These are phyloP conservation scores for Sugiyamaella japonica DNA, from an alignment of 1,139 yeast species.

Conservation along the genomic window DNA sequence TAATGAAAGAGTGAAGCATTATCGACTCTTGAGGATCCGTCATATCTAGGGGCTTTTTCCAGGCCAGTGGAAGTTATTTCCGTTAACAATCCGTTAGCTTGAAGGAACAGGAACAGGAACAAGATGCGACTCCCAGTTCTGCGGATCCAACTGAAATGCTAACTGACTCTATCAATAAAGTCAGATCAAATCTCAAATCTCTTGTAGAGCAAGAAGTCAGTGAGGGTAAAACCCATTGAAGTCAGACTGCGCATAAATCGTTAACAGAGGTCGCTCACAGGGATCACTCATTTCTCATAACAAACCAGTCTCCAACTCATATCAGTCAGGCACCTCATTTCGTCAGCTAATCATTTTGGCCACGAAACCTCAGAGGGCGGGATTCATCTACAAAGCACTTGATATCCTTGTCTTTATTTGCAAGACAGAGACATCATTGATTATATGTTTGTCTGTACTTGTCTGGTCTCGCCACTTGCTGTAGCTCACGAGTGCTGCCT, in stretches of 20 bases:
- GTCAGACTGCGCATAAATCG: slow-evolving; percentile 2
- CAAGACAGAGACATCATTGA: too few relatives aligned
- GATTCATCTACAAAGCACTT: too few relatives aligned
- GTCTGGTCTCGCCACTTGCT: too few relatives aligned
- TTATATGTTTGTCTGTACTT: too few relatives aligned
- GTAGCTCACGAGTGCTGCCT: too few relatives aligned
- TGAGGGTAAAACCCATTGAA: slow-evolving; percentile 6
- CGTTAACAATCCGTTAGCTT: slow-evolving; percentile 22
- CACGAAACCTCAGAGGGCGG: too few relatives aligned
- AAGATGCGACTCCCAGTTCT: slow-evolving; percentile 1
- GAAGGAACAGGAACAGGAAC: slow-evolving; percentile 16
- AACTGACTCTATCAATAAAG: slow-evolving; percentile 1
- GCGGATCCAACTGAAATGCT: not conserved
- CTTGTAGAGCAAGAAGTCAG: slow-evolving; percentile 11
- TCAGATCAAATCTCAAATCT: slow-evolving; percentile 8
- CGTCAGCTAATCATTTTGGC: slow-evolving; percentile 9
- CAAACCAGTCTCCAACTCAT: slow-evolving; percentile 7
- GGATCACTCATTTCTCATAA: slow-evolving; percentile 8
- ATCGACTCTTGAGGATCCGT: slow-evolving; percentile 40
- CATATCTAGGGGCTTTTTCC: slow-evolving; percentile 24
- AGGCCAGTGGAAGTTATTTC: slow-evolving; percentile 22
- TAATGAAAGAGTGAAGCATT: slow-evolving; percentile 50
- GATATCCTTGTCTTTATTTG: too few relatives aligned
- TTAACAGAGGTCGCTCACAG: too few relatives aligned
- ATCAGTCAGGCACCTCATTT: slow-evolving; percentile 14